Conservation (phyloP, 257 asterid genomes). For the Solanum virginianum region DNA sequence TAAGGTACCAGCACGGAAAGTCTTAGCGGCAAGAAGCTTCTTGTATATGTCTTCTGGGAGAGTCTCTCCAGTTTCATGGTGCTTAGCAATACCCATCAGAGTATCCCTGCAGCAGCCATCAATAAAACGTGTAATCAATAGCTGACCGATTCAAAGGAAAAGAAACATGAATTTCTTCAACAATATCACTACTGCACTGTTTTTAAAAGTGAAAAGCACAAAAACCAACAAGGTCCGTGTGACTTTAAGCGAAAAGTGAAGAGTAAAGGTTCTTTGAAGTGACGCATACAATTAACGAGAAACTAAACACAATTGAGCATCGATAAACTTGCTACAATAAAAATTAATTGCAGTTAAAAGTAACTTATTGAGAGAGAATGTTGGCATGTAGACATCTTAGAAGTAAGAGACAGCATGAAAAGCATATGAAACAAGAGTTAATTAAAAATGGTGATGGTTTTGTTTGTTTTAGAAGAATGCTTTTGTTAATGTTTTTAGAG, state of each 20-base stretch:
- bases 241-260: neutral
- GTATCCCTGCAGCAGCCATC: conserved; percentile 59
- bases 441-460: neutral
- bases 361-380: neutral
- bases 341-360: neutral
- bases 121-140: neutral
- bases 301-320: neutral
- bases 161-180: neutral
- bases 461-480: neutral
- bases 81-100: conserved; percentile 93
- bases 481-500: neutral
- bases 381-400: neutral
- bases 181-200: neutral
- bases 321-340: neutral
- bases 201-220: neutral
- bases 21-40: conserved; percentile 97
- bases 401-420: neutral
- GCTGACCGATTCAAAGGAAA: neutral
- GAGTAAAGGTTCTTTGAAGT: neutral
- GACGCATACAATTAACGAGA: neutral
- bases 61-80: conserved; percentile 86
- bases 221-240: neutral
- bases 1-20: conserved; percentile 90
- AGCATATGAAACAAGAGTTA: neutral
- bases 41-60: conserved; percentile 84